Conservation (phyloP, 2,329 filamentous ascomycete species). For the Pseudogymnoascus sp. region DNA sequence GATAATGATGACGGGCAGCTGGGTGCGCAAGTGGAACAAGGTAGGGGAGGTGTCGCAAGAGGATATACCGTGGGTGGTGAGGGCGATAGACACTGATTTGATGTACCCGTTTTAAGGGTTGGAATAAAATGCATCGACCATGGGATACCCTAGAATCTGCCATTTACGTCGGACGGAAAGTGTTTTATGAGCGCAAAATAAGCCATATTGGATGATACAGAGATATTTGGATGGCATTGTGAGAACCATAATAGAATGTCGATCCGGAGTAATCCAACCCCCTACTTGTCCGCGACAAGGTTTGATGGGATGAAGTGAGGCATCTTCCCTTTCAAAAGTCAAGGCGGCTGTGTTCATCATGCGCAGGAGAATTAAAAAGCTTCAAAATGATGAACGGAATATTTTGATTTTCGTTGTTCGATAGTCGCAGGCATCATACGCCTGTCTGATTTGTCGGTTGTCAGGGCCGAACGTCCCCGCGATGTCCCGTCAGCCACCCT, state of each 20-base stretch:
- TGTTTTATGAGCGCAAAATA: neutral
- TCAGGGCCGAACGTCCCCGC: neutral
- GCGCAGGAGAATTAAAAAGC: neutral
- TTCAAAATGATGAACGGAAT: neutral
- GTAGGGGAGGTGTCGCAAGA: slow-evolving; percentile 77
- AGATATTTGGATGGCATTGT: neutral
- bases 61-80: slow-evolving; percentile 74
- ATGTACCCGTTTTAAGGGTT: neutral
- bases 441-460: slow-evolving; percentile 3
- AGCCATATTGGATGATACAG: neutral
- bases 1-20: slow-evolving; percentile 48
- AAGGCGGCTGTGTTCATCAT: neutral
- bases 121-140: slow-evolving; percentile 1
- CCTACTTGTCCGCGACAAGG: neutral
- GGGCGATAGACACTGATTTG: slow-evolving; percentile 25
- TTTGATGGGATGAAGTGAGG: neutral
- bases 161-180: neutral
- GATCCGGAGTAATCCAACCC: neutral
- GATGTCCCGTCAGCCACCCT: neutral
- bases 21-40: slow-evolving; percentile 72
- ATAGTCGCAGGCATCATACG: neutral
- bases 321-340: neutral
- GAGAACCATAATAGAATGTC: neutral
- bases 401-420: neutral
- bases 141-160: neutral